Evolutionary conservation across 352 stramenopile genomes (phyloP).

Genomic region (Elongisporangium undulatum): DNA sequence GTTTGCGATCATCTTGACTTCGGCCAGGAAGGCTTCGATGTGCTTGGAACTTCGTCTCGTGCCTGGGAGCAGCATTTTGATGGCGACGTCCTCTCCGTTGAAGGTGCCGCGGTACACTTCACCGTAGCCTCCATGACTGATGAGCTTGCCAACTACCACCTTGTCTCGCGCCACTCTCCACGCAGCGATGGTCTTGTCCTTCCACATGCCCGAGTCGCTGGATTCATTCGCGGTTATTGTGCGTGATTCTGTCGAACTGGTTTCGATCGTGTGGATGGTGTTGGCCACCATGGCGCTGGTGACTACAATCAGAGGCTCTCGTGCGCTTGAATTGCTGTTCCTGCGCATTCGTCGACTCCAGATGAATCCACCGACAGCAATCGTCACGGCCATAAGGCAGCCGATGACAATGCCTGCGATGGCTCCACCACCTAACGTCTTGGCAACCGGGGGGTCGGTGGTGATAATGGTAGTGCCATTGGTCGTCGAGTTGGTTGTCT

Average conservation of each 20-base stretch:
- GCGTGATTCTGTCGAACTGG: conserved; percentile 6
- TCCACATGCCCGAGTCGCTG: conserved; percentile 11
- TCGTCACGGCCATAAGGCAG: conserved; percentile 2
- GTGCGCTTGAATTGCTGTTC: neutral
- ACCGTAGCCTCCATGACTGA: conserved; percentile 20
- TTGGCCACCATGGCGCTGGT: neutral
- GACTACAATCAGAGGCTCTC: neutral
- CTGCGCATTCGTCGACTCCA: conserved; percentile 2
- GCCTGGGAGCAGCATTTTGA: conserved; percentile 22
- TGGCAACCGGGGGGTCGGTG: too few species aligned
- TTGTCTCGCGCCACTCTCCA: conserved; percentile 24
- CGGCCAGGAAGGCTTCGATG: conserved; percentile 15
- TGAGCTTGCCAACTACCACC: conserved; percentile 12
- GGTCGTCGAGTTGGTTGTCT: too few species aligned
- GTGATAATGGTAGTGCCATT: too few species aligned
- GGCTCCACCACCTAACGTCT: neutral
- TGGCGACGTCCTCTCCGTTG: conserved; percentile 16
- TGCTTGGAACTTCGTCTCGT: conserved; percentile 6
- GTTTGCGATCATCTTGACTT: conserved; percentile 26
- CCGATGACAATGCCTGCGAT: conserved; percentile 12
- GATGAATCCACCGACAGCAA: conserved; percentile 4
- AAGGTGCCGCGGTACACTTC: conserved; percentile 22
- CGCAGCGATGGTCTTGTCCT: conserved; percentile 21
- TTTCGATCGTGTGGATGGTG: conserved; percentile 1
- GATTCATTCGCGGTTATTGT: conserved; percentile 1